A percentile compares a stretch with the other conserved stretches of the same genome.
These are phyloP conservation scores for Cephalotrichum gorgonifer DNA, from an alignment of 2,329 filamentous ascomycete genomes.

Conservation along the genomic window DNA sequence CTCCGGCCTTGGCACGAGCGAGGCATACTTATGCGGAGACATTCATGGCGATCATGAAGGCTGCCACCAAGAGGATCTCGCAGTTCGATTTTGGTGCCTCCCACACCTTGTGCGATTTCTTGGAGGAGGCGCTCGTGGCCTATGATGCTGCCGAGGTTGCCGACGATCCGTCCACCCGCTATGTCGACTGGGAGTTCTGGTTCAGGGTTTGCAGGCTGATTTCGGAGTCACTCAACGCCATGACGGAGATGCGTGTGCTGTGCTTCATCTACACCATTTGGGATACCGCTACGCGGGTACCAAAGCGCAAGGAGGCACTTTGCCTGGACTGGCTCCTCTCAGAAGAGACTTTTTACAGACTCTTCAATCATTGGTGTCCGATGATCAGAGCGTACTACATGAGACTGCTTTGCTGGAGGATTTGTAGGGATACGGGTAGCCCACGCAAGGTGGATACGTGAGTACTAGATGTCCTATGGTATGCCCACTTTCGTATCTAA, in stretches of 20 bases:
- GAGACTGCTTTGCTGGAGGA: slow-evolving; percentile 79
- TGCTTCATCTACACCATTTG: slow-evolving; percentile 74
- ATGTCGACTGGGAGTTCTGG: slow-evolving; percentile 79
- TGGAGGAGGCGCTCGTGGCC: slow-evolving; percentile 70
- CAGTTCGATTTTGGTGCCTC: slow-evolving; percentile 75
- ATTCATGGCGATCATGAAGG: slow-evolving; percentile 64
- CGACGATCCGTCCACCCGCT: slow-evolving; percentile 25
- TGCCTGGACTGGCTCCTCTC: slow-evolving; percentile 69
- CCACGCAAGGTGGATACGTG: slow-evolving; percentile 57
- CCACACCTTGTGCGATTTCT: slow-evolving; percentile 82
- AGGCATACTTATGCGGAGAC: slow-evolving; percentile 66
- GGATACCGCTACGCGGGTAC: slow-evolving; percentile 58
- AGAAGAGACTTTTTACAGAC: slow-evolving; percentile 63
- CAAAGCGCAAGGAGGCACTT: slow-evolving; percentile 56
- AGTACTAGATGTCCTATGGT: slow-evolving; percentile 22
- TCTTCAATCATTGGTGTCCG: slow-evolving; percentile 91
- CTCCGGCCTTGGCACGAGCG: slow-evolving; percentile 25
- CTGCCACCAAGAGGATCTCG: slow-evolving; percentile 64
- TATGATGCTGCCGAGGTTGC: slow-evolving; percentile 36
- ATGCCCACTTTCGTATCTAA: slow-evolving; percentile 6
- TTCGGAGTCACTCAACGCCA: slow-evolving; percentile 73
- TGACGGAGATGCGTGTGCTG: slow-evolving; percentile 78
- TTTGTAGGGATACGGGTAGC: slow-evolving; percentile 65
- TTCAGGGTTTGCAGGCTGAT: slow-evolving; percentile 69
- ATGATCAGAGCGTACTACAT: slow-evolving; percentile 94